Evolutionary conservation across 2,329 filamentous ascomycete species (phyloP), one percentile per base, ranked within the genome.

Genomic region (Arthroderma sp.): DNA sequence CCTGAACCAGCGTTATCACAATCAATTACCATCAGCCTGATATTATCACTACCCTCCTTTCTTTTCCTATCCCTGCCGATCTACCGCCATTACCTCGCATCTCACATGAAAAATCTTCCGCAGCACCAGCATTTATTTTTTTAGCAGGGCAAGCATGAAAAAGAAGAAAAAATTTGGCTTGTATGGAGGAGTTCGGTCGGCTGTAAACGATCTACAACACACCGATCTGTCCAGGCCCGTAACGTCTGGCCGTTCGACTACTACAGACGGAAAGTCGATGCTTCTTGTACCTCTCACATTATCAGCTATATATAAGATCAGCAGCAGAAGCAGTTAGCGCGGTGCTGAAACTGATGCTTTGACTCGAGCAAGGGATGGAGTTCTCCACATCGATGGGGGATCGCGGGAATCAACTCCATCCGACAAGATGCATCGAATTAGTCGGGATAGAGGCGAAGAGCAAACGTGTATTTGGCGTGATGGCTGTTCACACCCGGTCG

Each of bases 381-480:
- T 51, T 31, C 47, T 51, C 47, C 47, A 51, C 47, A 51, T 6
- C 15, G 28, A 19, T 19, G 25, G 41, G 21, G 39, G 21, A 31
- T 49, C 43, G 43, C 25, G 47, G 19, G 25, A 31, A 19, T 8
- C 19, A 4, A 21, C 41, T 47, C 41, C 19, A 47, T 47, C 41
- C 41, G 25, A 47, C 38, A 47, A 28, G 19, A 47, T 9, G 19
- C 41, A 47, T 23, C 41, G 25, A 47, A 9, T 47, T 47, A 25
- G 9, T 13, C 41, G 35, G 35, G 39, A 43, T 11, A 11, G 28
- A 51, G 17, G 28, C 23, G 44, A 43, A 43, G 47, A 51, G 47
- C 47, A 51, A 51, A 51, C 47, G 47, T 51, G 25, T 51, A 17
- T 51, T 15, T 35, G 47, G 47, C 47, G 25, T 31, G 47, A 33